Evolutionary conservation across 164 flowering plant species (phyloP).

Genomic region (Piper longum): DNA sequence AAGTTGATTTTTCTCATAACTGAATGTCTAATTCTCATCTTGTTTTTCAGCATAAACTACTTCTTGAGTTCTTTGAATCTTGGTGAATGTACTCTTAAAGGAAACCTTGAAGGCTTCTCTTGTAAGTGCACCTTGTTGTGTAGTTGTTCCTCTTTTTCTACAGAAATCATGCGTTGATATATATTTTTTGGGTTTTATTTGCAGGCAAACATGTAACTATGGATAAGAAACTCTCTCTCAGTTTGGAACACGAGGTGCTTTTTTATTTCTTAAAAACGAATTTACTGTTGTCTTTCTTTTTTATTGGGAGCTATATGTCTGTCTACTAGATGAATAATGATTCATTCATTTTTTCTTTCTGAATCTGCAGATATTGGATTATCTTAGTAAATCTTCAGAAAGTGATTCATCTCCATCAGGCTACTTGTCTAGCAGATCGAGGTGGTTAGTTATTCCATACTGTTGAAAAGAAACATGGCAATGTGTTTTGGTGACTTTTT

Average conservation of each 20-base stretch:
- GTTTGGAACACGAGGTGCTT: conserved; percentile 83
- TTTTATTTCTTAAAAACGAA: background rate
- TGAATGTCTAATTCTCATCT: background rate
- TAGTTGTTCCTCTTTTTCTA: background rate
- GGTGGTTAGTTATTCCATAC: conserved; percentile 28
- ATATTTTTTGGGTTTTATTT: background rate
- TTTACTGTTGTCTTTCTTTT: background rate
- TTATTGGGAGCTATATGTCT: background rate
- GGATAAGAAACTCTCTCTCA: conserved; percentile 72
- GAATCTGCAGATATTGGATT: conserved; percentile 56
- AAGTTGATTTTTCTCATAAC: background rate
- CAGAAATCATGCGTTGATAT: background rate
- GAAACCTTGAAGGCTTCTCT: conserved; percentile 82
- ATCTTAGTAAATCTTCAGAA: conserved; percentile 76
- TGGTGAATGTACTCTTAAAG: conserved; percentile 74
- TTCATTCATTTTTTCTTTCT: background rate
- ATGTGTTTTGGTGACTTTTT: background rate
- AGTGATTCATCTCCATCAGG: conserved; percentile 64
- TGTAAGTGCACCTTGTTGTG: conserved; percentile 32
- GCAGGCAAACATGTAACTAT: conserved; percentile 82
- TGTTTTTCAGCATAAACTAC: conserved; percentile 50
- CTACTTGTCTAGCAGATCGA: conserved; percentile 50
- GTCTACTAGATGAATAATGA: background rate
- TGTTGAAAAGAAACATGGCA: background rate
- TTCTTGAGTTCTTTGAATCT: conserved; percentile 58